A percentile compares a stretch with the other conserved stretches of the same genome.
These are phyloP conservation scores for Brassica balearica DNA, from an alignment of 441 rosid genomes.

Conservation along the genomic window DNA sequence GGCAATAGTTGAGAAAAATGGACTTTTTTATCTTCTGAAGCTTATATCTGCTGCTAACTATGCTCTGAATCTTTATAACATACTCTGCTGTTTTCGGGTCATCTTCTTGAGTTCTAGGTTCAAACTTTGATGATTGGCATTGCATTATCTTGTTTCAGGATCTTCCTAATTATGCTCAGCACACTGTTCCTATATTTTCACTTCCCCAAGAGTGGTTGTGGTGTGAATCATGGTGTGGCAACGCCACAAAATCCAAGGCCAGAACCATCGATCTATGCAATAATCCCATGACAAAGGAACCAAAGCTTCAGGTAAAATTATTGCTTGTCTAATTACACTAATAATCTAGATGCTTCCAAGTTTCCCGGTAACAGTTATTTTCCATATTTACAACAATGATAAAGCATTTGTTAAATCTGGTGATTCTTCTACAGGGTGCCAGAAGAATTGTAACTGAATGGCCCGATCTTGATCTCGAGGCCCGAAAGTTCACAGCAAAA, in stretches of 20 bases:
- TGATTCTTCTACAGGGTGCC: slow-evolving; percentile 74
- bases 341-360: slow-evolving; percentile 2
- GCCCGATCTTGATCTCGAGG: slow-evolving; percentile 82
- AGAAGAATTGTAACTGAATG: slow-evolving; percentile 88
- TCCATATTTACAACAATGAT: neutral
- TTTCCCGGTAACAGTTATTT: neutral
- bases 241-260: slow-evolving; percentile 88
- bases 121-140: slow-evolving; percentile 29
- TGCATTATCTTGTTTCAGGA: slow-evolving; percentile 63
- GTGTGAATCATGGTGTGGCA: slow-evolving; percentile 99
- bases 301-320: slow-evolving; percentile 83
- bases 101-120: slow-evolving; percentile 1
- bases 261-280: slow-evolving; percentile 98
- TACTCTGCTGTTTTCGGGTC: slow-evolving; percentile 23
- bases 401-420: slow-evolving; percentile 4
- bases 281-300: slow-evolving; percentile 99
- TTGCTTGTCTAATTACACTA: neutral
- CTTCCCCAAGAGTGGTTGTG: slow-evolving; percentile 98
- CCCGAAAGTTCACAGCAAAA: slow-evolving; percentile 76
- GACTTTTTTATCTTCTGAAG: neutral
- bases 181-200: slow-evolving; percentile 90
- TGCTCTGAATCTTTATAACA: neutral
- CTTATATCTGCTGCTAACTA: neutral
- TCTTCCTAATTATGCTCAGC: slow-evolving; percentile 99
- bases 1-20: neutral